Evolutionary conservation across 176 grass and related monocot genomes (phyloP).

Genomic region (Leersia perrieri): DNA sequence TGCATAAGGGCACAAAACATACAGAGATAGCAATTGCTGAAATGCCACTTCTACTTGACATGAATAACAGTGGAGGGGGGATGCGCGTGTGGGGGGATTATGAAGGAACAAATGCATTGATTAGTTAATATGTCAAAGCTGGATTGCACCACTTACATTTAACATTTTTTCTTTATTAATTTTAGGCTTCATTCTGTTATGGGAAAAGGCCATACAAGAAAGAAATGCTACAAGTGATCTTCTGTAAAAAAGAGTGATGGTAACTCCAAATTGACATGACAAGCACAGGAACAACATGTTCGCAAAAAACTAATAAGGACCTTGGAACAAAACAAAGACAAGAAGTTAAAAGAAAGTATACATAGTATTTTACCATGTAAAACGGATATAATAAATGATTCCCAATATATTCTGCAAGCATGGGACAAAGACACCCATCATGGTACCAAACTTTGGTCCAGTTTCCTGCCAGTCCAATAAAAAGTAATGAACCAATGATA

Average conservation of each 20-base stretch:
- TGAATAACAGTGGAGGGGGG: constrained; percentile 1
- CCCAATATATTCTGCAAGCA: constrained; percentile 99
- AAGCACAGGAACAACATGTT: constrained; percentile 2
- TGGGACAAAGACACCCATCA: constrained; percentile 99
- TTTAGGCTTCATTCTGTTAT: constrained; percentile 5
- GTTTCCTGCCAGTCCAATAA: constrained; percentile 46
- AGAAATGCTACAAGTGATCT: background rate
- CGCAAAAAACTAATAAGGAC: background rate
- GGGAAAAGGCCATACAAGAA: constrained; percentile 12
- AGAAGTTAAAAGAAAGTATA: background rate
- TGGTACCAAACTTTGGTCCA: constrained; percentile 79
- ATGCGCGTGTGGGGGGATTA: no score
- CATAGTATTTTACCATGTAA: constrained; percentile 72
- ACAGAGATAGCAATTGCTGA: constrained; percentile 14
- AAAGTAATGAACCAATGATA: constrained; percentile 18
- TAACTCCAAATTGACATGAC: background rate
- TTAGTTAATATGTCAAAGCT: constrained; percentile 10
- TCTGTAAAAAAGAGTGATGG: constrained; percentile 16
- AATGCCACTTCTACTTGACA: constrained; percentile 18
- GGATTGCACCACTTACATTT: background rate
- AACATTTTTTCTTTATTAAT: background rate
- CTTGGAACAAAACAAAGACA: background rate
- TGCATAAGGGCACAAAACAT: background rate
- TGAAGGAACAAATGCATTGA: background rate
- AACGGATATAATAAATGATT: constrained; percentile 99